Base-by-base conservation (phyloP, 1,139 yeast genomes). In the Blastobotrys ciferrii region DNA sequence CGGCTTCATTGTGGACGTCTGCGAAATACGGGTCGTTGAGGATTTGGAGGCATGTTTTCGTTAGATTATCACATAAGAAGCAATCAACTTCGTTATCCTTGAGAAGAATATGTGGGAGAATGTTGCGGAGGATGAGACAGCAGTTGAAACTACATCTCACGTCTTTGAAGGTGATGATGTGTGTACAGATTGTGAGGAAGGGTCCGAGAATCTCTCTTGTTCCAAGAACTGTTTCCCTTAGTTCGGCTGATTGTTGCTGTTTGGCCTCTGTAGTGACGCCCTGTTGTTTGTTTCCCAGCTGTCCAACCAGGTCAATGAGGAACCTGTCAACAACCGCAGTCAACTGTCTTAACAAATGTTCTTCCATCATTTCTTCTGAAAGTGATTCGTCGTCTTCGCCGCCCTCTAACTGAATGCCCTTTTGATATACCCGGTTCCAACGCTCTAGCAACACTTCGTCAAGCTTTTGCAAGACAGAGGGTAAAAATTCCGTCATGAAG, bases 291-390 rank as follows among this genome's bases (percentile, higher is more conserved):
- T 56, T 49, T 5, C 62, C 64, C 6, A 53, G 49, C 64, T 89
- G 97, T 9, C 96, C 95, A 28, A 87, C 87, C 48, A 89, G 75
- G 65, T 92, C 98, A 71, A 92, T 87, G 57, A 92, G 69, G 60
- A 91, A 75, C 53, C 98, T 73, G 39, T 87, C 96, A n/a, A 87
- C 89, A 4, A 95, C 89, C 1, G 96, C 96, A 0, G 98, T 89
- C 48, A 92, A 76, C 66, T 92, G 98, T 55, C 98, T 75, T 54
- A 92, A 73, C 75, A 92, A 77, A 65, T 92, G 96, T 64, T 92
- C 98, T 58, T 92, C 98, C 87, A 92, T 85, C 95, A 92, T 92
- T 64, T 92, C 98, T 62, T 91, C 97, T n/a, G 94, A 84, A 59
- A 94, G 74, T 14, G 88, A 84, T 50, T 84, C 94, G 58, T 87